A percentile compares a stretch with the other conserved stretches of the same genome.
Conservation (phyloP, 2,329 filamentous ascomycete genomes). For the Botrytis medusae region DNA sequence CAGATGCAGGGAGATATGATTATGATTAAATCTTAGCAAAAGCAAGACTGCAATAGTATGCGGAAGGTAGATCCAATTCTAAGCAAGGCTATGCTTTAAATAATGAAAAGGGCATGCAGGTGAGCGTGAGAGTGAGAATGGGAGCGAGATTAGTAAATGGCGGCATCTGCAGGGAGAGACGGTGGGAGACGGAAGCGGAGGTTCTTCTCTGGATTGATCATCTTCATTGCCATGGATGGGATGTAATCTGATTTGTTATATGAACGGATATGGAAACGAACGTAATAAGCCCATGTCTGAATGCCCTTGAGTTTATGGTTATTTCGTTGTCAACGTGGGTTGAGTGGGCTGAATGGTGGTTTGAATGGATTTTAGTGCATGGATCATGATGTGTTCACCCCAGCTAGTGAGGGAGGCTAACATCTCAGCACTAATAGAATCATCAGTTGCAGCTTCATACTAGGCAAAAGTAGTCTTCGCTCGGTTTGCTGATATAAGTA, state of each 20-base stretch:
- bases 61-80: constrained; percentile 9
- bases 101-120: constrained; percentile 1
- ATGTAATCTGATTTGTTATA: neutral
- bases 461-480: neutral
- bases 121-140: neutral
- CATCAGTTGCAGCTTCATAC: neutral
- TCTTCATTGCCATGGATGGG: constrained; percentile 8
- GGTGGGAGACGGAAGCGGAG: neutral
- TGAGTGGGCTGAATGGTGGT: neutral
- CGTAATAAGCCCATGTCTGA: neutral
- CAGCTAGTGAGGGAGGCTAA: neutral
- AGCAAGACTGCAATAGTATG: constrained; percentile 7
- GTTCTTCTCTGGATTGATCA: neutral
- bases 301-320: neutral
- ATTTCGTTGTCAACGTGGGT: neutral
- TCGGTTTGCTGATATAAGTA: neutral
- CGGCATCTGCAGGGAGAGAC: constrained; percentile 10
- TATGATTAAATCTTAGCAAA: constrained; percentile 10
- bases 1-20: constrained; percentile 15
- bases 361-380: constrained; percentile 3
- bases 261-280: neutral
- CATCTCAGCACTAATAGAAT: neutral
- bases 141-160: constrained; percentile 1
- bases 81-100: constrained; percentile 11
- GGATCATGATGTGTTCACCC: constrained; percentile 9